A percentile compares a stretch with the other conserved stretches of the same genome.
Evolutionary conservation across 1,284 basidiomycete species (phyloP).

Genomic region (Farysia itapuensis): DNA sequence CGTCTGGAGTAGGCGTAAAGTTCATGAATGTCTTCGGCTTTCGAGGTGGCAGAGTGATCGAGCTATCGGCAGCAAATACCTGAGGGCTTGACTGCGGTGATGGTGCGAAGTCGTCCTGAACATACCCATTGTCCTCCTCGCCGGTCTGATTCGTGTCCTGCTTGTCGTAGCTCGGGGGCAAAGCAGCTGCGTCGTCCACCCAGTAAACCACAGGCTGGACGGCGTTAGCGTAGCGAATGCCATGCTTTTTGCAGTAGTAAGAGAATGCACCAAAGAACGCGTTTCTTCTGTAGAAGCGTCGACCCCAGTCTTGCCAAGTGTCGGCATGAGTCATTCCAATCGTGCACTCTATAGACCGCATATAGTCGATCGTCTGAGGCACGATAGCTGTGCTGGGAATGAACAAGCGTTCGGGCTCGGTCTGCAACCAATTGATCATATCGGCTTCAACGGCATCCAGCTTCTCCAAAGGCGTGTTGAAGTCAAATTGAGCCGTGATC

Average conservation of each 20-base stretch:
- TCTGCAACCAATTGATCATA: constrained; percentile 56
- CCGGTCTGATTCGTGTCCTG: background rate
- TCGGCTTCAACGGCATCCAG: constrained; percentile 55
- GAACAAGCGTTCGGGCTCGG: constrained; percentile 54
- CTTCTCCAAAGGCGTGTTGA: constrained; percentile 51
- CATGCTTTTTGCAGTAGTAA: constrained; percentile 57
- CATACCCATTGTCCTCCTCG: constrained; percentile 22
- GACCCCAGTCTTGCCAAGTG: constrained; percentile 58
- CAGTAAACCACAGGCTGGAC: constrained; percentile 51
- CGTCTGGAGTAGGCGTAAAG: constrained; percentile 49
- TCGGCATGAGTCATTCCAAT: constrained; percentile 56
- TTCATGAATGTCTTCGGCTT: constrained; percentile 49
- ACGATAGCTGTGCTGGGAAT: constrained; percentile 51
- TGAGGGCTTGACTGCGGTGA: constrained; percentile 29
- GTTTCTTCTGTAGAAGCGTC: constrained; percentile 47
- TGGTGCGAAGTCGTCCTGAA: constrained; percentile 36
- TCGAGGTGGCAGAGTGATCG: constrained; percentile 20
- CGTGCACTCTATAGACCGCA: constrained; percentile 50
- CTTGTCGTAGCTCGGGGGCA: constrained; percentile 42
- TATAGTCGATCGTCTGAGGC: constrained; percentile 50
- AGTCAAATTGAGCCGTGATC: constrained; percentile 49
- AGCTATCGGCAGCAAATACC: constrained; percentile 23
- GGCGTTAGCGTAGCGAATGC: constrained; percentile 44
- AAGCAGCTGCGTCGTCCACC: constrained; percentile 36
- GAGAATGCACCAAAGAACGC: constrained; percentile 54